A percentile compares a stretch with the other conserved stretches of the same genome.
Evolutionary conservation across 768 basidiomycete species (phyloP).

Genomic region (Lentinula raphanica): DNA sequence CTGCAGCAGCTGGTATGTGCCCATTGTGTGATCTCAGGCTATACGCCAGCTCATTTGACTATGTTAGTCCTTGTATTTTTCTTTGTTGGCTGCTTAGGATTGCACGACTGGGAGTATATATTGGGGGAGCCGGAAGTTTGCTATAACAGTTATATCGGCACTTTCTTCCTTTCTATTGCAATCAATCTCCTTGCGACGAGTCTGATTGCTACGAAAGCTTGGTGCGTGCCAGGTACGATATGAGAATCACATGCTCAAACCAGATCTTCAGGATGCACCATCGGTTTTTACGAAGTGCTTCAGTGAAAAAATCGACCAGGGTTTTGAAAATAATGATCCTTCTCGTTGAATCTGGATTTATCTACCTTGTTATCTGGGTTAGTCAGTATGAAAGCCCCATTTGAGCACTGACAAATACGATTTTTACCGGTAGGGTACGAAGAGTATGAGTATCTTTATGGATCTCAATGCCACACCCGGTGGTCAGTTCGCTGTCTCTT

Average conservation of each 20-base stretch:
- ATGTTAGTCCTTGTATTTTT: background rate
- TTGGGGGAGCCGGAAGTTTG: background rate
- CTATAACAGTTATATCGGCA: background rate
- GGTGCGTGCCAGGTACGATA: background rate
- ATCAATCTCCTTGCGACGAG: background rate
- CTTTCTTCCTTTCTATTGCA: background rate
- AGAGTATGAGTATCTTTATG: background rate
- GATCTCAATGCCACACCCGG: background rate
- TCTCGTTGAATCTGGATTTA: background rate
- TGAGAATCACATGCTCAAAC: background rate
- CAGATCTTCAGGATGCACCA: background rate
- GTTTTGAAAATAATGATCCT: background rate
- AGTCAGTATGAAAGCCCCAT: too few relatives aligned
- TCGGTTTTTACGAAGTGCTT: background rate
- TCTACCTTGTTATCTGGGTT: background rate
- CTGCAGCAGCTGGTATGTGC: background rate
- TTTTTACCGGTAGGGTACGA: background rate
- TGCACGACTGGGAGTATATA: background rate
- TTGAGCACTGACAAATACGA: background rate
- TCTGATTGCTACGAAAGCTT: background rate
- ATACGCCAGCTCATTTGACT: background rate
- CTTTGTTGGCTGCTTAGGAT: background rate
- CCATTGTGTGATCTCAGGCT: background rate
- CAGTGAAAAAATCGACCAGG: background rate
- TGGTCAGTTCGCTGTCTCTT: background rate